Conservation (phyloP, 805 yeast genomes). For the Candida pseudofarinosa region DNA sequence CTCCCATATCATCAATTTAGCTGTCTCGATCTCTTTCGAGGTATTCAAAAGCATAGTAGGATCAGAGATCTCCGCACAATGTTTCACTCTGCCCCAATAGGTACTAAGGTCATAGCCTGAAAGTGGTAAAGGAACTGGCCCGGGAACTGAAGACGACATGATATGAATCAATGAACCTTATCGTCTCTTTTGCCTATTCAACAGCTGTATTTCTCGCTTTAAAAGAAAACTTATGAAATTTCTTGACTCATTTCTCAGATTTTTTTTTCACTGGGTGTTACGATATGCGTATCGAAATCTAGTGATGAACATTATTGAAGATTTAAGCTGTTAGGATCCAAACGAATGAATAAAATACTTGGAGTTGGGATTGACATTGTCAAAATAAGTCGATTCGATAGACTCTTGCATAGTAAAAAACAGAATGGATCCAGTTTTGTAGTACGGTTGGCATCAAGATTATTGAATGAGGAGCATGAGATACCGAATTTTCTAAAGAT, state of each 20-base stretch:
- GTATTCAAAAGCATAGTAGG: conserved; percentile 85
- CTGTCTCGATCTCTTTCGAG: conserved; percentile 52
- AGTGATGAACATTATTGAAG: no score
- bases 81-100: conserved; percentile 92
- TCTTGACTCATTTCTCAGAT: not conserved
- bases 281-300: no score
- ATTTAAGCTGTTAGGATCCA: not conserved
- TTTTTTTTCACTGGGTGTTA: no score
- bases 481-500: conserved; percentile 22
- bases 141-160: conserved; percentile 90
- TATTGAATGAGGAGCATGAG: conserved; percentile 51
- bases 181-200: no score
- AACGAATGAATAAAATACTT: conserved; percentile 11
- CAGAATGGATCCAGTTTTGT: conserved; percentile 24
- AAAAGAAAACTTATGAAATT: not conserved
- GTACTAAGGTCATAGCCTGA: conserved; percentile 77
- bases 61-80: conserved; percentile 89
- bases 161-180: not conserved
- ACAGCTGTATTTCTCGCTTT: not conserved
- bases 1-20: conserved; percentile 64
- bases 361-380: conserved; percentile 61
- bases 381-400: conserved; percentile 41
- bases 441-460: conserved; percentile 38
- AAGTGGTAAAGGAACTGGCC: conserved; percentile 73
- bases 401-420: conserved; percentile 30